Evolutionary conservation across 2,329 filamentous ascomycete species (phyloP), one percentile per base, ranked within the genome.

Genomic region (Lecanicillium sp.): DNA sequence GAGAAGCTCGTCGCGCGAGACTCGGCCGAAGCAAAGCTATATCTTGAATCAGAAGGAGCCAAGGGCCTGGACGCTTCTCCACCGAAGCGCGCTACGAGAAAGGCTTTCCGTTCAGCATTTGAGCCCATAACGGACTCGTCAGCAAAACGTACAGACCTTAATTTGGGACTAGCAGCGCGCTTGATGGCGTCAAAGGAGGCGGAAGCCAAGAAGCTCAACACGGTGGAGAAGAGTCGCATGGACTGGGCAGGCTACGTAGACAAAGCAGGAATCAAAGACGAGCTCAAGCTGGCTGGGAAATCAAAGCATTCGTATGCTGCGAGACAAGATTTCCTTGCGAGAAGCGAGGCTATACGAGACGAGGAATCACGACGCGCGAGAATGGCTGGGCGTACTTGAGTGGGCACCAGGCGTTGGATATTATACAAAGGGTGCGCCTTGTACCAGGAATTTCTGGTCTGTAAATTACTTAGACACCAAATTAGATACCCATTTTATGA

Each of bases 191-290:
- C 64, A 38, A 70, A 67, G 42, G 62, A 60, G 32, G 66, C 67
- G 13, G 67, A 71, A 43, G 71, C 75, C 35, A 77, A 73, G 65
- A 83, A 83, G 54, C 64, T 83, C 47, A 84, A 80, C 53, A 80
- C 78, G 13, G 76, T 83, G 13, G 78, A 84, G 60, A 83, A 83
- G 69, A 82, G 77, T 50, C 70, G 77, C 37, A 79, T 84, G 73
- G 80, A 84, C 57, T 84, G 80, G 80, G 80, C 79, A 3, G 78
- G 78, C 11, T 83, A 74, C 49, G 80, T 84, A 41, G 80, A 84
- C 59, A 75, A 80, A 55, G 79, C 82, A 56, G 80, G 80, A 8
- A 79, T 83, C 59, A 71, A 78, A 55, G 78, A 83, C 57, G 80
- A 84, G 56, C 63, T 84, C 42, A 71, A 73, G 57, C 64, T 79